These are phyloP conservation scores for Nemania serpens DNA, from an alignment of 2,329 filamentous ascomycete genomes.

Conservation along the genomic window DNA sequence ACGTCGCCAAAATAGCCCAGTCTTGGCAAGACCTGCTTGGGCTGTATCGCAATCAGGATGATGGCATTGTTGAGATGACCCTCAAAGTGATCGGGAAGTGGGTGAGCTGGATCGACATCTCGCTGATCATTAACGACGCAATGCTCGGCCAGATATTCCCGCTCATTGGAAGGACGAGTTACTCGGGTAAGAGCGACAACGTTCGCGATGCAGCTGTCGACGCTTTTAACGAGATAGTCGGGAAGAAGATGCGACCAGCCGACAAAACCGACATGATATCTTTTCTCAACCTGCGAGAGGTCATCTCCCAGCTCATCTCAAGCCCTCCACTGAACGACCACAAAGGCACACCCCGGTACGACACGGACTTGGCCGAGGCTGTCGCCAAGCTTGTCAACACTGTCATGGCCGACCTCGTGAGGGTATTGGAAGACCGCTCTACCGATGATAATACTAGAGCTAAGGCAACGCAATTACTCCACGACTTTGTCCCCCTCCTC, in stretches of 20 bases:
- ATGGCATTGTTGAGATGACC: conserved; percentile 81
- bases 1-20: conserved; percentile 83
- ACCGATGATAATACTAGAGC: conserved; percentile 67
- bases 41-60: conserved; percentile 72
- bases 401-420: conserved; percentile 83
- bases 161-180: conserved; percentile 76
- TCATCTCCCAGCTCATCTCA: conserved; percentile 82
- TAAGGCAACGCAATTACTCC: conserved; percentile 80
- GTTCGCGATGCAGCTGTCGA: conserved; percentile 91
- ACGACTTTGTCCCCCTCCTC: conserved; percentile 82
- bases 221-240: conserved; percentile 92
- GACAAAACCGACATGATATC: conserved; percentile 95
- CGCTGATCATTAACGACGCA: conserved; percentile 84
- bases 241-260: conserved; percentile 93
- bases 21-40: conserved; percentile 92
- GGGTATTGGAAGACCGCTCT: conserved; percentile 73
- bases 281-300: conserved; percentile 84
- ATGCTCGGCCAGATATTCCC: conserved; percentile 87
- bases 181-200: conserved; percentile 69
- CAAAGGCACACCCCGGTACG: conserved; percentile 83
- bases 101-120: conserved; percentile 99
- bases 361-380: conserved; percentile 92
- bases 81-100: conserved; percentile 92
- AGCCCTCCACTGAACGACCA: conserved; percentile 81
- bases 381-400: conserved; percentile 96